These are phyloP conservation scores for Penstemon barbatus DNA, from an alignment of 257 asterid species.

Conservation along the genomic window DNA sequence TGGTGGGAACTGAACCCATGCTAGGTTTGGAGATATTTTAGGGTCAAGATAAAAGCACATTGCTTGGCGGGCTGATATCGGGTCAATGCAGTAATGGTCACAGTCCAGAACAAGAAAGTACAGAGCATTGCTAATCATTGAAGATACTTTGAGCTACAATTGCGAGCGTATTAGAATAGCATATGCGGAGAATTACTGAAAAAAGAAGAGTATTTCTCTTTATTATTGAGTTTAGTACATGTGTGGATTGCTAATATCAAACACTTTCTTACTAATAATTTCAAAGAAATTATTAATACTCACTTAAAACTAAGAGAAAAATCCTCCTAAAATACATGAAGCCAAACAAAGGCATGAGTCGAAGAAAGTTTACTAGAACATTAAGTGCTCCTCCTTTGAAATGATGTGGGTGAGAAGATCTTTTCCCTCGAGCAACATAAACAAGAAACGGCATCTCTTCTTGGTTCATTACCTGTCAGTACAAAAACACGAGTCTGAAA, in stretches of 20 bases:
- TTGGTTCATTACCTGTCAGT: too few relatives aligned
- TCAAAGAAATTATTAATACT: neutral
- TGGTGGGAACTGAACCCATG: slow-evolving; percentile 65
- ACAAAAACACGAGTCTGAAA: neutral
- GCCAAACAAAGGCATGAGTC: neutral
- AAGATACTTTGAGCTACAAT: slow-evolving; percentile 66
- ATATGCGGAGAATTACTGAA: neutral
- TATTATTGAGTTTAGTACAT: neutral
- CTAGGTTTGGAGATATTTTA: slow-evolving; percentile 35
- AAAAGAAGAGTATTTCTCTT: neutral
- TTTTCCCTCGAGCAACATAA: slow-evolving; percentile 55
- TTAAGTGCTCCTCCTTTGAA: slow-evolving; percentile 71
- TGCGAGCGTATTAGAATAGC: neutral
- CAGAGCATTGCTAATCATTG: slow-evolving; percentile 62
- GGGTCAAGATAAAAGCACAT: slow-evolving; percentile 53
- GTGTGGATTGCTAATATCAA: neutral
- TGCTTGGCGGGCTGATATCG: slow-evolving; percentile 49
- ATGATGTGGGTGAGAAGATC: slow-evolving; percentile 56
- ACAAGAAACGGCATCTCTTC: slow-evolving; percentile 45
- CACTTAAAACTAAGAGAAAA: neutral
- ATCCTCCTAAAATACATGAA: neutral
- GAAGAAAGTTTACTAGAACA: slow-evolving; percentile 39
- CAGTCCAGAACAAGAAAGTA: slow-evolving; percentile 51
- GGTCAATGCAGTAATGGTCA: slow-evolving; percentile 51
- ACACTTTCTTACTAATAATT: neutral